Evolutionary conservation across 805 yeast species (phyloP), one percentile per base, ranked within the genome.

Genomic region (Kodamaea kakaduensis): DNA sequence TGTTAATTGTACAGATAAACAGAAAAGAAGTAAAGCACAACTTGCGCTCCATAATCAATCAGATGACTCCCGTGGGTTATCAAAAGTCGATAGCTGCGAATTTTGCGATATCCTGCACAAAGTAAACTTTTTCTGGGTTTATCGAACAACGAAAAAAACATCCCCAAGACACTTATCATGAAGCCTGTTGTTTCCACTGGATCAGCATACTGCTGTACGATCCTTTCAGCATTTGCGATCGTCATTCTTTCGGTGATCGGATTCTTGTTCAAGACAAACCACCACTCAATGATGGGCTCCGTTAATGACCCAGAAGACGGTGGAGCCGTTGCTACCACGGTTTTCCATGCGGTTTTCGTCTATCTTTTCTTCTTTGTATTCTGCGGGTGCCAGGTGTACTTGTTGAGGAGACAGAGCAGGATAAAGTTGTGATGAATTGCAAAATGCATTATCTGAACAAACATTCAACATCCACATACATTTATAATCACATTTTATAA

Each of bases 141-240:
- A 24, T 32, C 27, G 13, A 25, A 17, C 13, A 9, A 18, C 24
- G 21, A 17, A 33, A 34, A 34, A 34, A 28, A 16, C 14, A 13
- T 14, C 10, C 27, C 17, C 21, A 9, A 23, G 9, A 9, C 26
- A 23, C 9, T 22, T 24, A 8, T 16, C 32, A 67, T 67, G 71
- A 67, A 67, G 50, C 59, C 73, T 32, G 71, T 67, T 33, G 70
- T 67, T 5, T 64, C 71, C 33, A 67, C 93, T 32, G 84, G 79
- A 17, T 81, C 85, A 53, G 97, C 98, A 16, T 90, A 95, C 85
- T 87, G 85, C 60, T 90, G 98, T 59, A 90, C 97, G 29, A 74
- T 90, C 26, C 70, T 93, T 29, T 88, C 97, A 32, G 88, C 93
- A 10, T 90, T 90, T 58, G 98, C 94, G 40, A 79, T 90, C 21